Evolutionary conservation across 2,329 filamentous ascomycete genomes (phyloP).

Genomic region (Periconia sp.): DNA sequence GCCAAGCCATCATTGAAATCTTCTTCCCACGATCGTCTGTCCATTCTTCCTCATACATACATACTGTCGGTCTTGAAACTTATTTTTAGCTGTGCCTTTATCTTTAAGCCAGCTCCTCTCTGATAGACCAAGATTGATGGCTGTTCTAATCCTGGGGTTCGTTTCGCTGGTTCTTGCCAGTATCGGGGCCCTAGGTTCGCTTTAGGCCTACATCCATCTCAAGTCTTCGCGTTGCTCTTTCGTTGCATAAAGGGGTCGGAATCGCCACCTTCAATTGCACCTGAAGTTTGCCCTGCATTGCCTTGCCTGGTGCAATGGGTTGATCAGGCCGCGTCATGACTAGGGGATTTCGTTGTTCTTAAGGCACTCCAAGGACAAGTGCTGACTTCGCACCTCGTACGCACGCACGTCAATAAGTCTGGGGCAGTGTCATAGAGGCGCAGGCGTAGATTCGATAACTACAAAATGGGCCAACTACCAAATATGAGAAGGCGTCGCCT

Average conservation of each 20-base stretch:
- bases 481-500: no score
- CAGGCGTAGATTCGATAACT: not conserved
- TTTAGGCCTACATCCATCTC: slow-evolving; percentile 47
- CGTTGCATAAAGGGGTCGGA: no score
- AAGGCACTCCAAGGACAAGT: slow-evolving; percentile 1
- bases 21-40: not conserved
- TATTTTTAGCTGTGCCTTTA: slow-evolving; percentile 29
- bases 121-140: slow-evolving; percentile 44
- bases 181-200: slow-evolving; percentile 47
- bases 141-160: slow-evolving; percentile 50
- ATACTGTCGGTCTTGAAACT: slow-evolving; percentile 16
- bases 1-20: slow-evolving; percentile 3
- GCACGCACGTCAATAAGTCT: not conserved
- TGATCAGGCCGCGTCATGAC: not conserved
- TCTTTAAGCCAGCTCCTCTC: slow-evolving; percentile 36
- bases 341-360: not conserved
- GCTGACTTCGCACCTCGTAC: no score
- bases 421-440: slow-evolving; percentile 1
- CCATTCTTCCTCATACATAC: slow-evolving; percentile 20
- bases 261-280: no score
- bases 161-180: slow-evolving; percentile 38
- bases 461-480: no score
- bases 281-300: no score
- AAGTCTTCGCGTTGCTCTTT: no score
- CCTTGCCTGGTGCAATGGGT: no score